Evolutionary conservation across 345 rosid species (phyloP).

Genomic region (Lumnitzera racemosa): DNA sequence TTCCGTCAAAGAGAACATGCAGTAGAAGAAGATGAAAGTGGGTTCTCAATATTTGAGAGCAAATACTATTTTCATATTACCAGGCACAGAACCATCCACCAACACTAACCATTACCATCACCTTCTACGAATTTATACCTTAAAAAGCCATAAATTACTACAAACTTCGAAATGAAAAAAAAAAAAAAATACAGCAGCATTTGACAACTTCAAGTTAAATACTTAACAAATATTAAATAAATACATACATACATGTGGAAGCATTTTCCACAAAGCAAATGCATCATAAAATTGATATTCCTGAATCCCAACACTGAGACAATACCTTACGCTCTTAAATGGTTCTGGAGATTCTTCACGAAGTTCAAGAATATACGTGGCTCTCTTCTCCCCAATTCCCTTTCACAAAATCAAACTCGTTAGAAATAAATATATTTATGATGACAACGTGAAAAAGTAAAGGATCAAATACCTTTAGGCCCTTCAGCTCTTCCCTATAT

Average conservation of each 20-base stretch:
- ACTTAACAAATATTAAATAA: neutral
- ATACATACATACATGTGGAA: too few relatives aligned
- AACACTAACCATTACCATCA: too few relatives aligned
- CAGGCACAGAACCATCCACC: too few relatives aligned
- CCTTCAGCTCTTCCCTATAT: conserved; percentile 62
- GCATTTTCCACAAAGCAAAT: neutral
- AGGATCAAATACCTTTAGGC: conserved; percentile 41
- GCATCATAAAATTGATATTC: neutral
- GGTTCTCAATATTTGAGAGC: too few relatives aligned
- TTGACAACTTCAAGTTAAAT: neutral
- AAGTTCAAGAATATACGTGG: conserved; percentile 50
- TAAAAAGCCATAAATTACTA: too few relatives aligned
- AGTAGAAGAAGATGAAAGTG: too few relatives aligned
- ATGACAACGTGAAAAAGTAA: neutral
- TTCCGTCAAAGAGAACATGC: too few relatives aligned
- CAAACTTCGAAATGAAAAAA: too few relatives aligned
- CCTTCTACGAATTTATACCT: too few relatives aligned
- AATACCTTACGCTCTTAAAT: conserved; percentile 46
- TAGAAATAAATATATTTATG: neutral
- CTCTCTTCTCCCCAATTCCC: conserved; percentile 91
- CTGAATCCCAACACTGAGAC: neutral
- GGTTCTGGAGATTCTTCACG: conserved; percentile 58
- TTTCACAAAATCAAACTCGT: conserved; percentile 11
- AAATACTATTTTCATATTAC: too few relatives aligned
- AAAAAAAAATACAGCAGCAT: too few relatives aligned